Conservation (phyloP, 805 yeast species). For the Zygoascus tannicola region DNA sequence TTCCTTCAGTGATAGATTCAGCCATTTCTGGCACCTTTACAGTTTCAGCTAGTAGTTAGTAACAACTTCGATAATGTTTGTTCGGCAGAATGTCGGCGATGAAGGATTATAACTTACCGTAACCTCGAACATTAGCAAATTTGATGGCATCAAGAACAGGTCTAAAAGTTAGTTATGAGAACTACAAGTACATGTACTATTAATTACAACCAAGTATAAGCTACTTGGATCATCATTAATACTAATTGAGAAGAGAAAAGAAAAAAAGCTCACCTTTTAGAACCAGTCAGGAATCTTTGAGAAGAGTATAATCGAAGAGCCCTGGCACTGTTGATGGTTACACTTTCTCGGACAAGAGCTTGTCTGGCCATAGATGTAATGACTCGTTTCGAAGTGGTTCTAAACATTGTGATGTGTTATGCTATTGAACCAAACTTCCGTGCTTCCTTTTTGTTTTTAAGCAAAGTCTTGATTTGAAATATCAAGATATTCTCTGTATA, state of each 20-base stretch:
- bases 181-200: too few species aligned
- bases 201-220: too few species aligned
- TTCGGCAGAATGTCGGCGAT: too few species aligned
- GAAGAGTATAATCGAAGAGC: not conserved
- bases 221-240: too few species aligned
- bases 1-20: conserved; percentile 95
- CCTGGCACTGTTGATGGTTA: not conserved
- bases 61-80: too few species aligned
- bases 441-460: too few species aligned
- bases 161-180: not conserved
- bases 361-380: not conserved
- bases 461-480: not conserved
- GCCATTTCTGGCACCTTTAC: conserved; percentile 98
- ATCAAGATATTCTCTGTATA: too few species aligned
- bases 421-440: not conserved
- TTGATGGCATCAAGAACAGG: not conserved
- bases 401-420: not conserved
- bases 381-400: not conserved
- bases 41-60: conserved; percentile 23
- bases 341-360: not conserved
- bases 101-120: too few species aligned
- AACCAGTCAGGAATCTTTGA: not conserved
- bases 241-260: too few species aligned
- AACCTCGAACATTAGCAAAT: conserved; percentile 11
- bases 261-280: not conserved